phyloP scores from a whole-genome alignment of 192 early-diverging fungal genomes.

The Chytriomyces sp. region DNA sequence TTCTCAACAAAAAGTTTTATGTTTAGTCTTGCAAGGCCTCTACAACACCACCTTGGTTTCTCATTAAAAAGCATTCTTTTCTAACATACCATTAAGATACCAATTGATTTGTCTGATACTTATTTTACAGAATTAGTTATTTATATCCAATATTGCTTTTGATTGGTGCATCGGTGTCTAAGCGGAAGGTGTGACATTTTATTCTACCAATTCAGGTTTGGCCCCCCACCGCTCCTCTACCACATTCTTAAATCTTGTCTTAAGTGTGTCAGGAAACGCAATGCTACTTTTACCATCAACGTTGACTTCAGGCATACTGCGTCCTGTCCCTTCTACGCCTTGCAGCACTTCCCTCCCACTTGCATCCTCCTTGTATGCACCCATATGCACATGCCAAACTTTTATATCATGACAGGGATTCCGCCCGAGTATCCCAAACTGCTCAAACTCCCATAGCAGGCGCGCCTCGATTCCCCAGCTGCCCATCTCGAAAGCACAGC shows the following conservation, averaged over 20 bases:
- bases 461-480: constrained; percentile 31
- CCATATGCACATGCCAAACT: constrained; percentile 30
- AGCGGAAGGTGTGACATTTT: too few species aligned
- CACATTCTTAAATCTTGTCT: constrained; percentile 20
- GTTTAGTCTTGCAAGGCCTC: too few species aligned
- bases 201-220: too few species aligned
- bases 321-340: not conserved
- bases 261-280: constrained; percentile 27
- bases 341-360: not conserved
- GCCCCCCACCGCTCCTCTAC: constrained; percentile 21
- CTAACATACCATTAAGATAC: too few species aligned
- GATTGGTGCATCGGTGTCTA: too few species aligned
- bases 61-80: too few species aligned
- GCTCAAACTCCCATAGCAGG: constrained; percentile 32
- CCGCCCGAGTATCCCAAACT: constrained; percentile 23
- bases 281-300: constrained; percentile 23
- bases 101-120: too few species aligned
- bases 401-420: constrained; percentile 34
- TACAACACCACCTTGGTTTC: too few species aligned
- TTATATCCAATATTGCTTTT: too few species aligned
- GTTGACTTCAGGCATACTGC: constrained; percentile 31
- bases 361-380: constrained; percentile 1
- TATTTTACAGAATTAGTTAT: too few species aligned
- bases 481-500: constrained; percentile 17
- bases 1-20: too few species aligned